Evolutionary conservation across 163 green algal genomes (phyloP).

Genomic region (Smithsoniella earleae): DNA sequence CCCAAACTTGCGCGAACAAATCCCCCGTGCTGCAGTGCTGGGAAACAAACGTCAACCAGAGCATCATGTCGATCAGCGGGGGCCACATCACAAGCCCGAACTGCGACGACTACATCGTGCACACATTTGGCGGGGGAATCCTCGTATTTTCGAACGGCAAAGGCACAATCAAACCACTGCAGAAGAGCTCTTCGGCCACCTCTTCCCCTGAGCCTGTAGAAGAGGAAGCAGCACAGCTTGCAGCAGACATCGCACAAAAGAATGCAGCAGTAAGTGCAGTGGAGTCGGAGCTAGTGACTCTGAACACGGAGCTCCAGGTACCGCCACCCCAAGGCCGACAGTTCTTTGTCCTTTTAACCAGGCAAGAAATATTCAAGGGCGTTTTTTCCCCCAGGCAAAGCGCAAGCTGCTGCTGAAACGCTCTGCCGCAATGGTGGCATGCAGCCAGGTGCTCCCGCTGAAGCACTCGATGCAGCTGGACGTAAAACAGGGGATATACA

Average conservation of each 20-base stretch:
- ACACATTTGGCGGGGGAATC: conserved; percentile 19
- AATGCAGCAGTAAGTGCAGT: not conserved
- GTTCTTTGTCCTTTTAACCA: too few relatives aligned
- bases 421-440: not conserved
- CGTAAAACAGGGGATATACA: not conserved
- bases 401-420: not conserved
- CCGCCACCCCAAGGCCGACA: too few relatives aligned
- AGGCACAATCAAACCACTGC: not conserved
- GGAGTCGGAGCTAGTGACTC: not conserved
- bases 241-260: not conserved
- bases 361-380: too few relatives aligned
- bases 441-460: conserved; percentile 25
- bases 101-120: conserved; percentile 23
- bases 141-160: not conserved
- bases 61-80: not conserved
- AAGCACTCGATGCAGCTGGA: conserved; percentile 7
- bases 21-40: conserved; percentile 32
- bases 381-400: too few relatives aligned
- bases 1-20: too few relatives aligned
- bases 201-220: not conserved
- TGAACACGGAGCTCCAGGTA: conserved; percentile 11
- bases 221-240: not conserved
- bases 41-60: not conserved
- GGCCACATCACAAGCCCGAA: conserved; percentile 5
- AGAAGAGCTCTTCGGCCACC: not conserved